Evolutionary conservation across 495 filamentous ascomycete species (phyloP).

Genomic region (Hypoxylon fragiforme): DNA sequence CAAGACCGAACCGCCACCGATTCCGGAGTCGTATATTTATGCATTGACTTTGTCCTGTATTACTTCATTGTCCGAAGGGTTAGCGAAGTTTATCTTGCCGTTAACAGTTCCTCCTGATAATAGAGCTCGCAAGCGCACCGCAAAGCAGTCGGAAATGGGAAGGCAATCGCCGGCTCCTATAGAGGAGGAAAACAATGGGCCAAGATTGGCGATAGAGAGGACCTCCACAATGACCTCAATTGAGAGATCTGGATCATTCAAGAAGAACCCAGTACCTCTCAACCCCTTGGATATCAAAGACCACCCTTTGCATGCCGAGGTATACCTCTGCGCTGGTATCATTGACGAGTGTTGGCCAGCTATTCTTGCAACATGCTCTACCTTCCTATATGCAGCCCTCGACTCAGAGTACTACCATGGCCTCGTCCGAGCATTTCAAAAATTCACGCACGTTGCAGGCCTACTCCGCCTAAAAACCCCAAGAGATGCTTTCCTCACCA

Average conservation of each 20-base stretch:
- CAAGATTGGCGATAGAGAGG: constrained; percentile 39
- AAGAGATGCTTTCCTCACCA: constrained; percentile 92
- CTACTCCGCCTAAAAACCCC: constrained; percentile 81
- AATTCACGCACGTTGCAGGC: constrained; percentile 92
- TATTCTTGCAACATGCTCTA: constrained; percentile 88
- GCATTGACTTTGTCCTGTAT: constrained; percentile 86
- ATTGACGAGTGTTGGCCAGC: constrained; percentile 96
- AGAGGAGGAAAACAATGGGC: constrained; percentile 31
- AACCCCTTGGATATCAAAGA: constrained; percentile 77
- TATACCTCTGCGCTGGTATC: constrained; percentile 75
- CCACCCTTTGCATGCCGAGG: constrained; percentile 68
- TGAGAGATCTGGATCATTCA: constrained; percentile 54
- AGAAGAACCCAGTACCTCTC: constrained; percentile 67
- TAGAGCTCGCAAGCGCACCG: constrained; percentile 53
- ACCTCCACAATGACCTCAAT: constrained; percentile 43
- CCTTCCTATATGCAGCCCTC: constrained; percentile 86
- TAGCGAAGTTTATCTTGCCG: constrained; percentile 90
- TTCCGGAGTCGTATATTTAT: constrained; percentile 94
- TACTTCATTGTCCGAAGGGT: constrained; percentile 81
- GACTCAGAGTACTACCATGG: constrained; percentile 95
- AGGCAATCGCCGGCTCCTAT: constrained; percentile 48
- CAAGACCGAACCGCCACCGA: constrained; percentile 78
- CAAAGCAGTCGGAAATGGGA: constrained; percentile 44
- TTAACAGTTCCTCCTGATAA: constrained; percentile 72
- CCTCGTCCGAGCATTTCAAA: constrained; percentile 92